A percentile compares a stretch with the other conserved stretches of the same genome.
phyloP scores from a whole-genome alignment of 163 green algal genomes.

The Prototheca cutis region DNA sequence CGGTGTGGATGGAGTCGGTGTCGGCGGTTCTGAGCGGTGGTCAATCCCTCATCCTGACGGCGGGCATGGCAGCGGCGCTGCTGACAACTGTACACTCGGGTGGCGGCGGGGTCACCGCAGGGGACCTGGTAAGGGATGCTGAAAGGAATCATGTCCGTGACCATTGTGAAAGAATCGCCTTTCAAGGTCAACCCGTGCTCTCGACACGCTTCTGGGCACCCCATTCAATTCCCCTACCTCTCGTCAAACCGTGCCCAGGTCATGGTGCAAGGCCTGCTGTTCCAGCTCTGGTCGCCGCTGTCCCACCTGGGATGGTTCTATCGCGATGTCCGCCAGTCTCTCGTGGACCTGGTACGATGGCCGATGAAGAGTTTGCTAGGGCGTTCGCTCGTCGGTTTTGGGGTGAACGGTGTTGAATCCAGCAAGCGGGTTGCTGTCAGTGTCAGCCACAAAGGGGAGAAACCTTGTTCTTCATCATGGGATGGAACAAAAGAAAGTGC shows the following conservation, averaged over 20 bases:
- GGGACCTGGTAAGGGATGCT: constrained; percentile 67
- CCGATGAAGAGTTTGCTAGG: too few species aligned
- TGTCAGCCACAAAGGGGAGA: too few species aligned
- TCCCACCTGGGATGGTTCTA: constrained; percentile 81
- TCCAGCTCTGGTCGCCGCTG: constrained; percentile 91
- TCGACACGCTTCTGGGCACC: too few species aligned
- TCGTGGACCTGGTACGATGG: constrained; percentile 4
- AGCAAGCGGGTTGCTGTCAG: too few species aligned
- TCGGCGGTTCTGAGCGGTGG: constrained; percentile 76
- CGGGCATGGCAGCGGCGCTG: constrained; percentile 59
- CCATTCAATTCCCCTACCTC: neutral
- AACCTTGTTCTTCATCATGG: too few species aligned
- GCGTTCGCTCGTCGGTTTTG: too few species aligned
- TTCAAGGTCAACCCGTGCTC: too few species aligned
- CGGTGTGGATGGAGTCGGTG: constrained; percentile 63
- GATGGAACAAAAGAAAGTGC: too few species aligned
- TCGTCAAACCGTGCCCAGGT: constrained; percentile 11
- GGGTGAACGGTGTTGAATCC: too few species aligned
- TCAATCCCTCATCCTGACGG: constrained; percentile 60
- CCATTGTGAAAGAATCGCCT: too few species aligned
- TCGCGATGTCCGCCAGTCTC: constrained; percentile 12
- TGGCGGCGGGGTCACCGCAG: constrained; percentile 42
- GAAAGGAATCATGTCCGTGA: too few species aligned
- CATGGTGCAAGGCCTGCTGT: constrained; percentile 85
- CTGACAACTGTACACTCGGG: constrained; percentile 24